Evolutionary conservation across 345 rosid species (phyloP).

Genomic region (Pugionium dolabratum): DNA sequence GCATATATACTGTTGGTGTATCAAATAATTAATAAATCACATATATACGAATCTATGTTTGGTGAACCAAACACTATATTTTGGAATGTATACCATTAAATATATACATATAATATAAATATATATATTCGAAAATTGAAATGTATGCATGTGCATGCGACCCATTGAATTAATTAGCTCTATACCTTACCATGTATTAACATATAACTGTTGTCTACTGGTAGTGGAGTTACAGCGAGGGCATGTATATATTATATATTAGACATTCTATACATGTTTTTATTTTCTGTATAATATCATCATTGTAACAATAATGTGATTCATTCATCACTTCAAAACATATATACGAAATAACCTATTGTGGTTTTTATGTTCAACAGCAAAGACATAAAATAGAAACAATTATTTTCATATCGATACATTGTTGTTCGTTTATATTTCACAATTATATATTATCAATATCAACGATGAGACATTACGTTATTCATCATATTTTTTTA

Average conservation of each 20-base stretch:
- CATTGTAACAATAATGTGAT: conserved; percentile 12
- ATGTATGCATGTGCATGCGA: conserved; percentile 22
- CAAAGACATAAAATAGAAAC: no score
- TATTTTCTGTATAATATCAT: background rate
- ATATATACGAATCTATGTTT: conserved; percentile 24
- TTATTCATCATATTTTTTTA: no score
- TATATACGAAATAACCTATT: background rate
- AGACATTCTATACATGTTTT: background rate
- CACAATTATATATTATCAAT: no score
- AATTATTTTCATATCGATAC: no score
- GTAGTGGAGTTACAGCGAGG: conserved; percentile 32
- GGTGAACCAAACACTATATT: conserved; percentile 36
- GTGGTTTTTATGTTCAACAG: background rate
- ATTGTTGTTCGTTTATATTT: no score
- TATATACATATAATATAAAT: background rate
- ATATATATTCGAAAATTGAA: conserved; percentile 10
- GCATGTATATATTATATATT: conserved; percentile 27
- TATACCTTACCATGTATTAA: conserved; percentile 33
- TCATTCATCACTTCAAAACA: conserved; percentile 5
- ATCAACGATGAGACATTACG: no score
- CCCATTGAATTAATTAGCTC: conserved; percentile 23
- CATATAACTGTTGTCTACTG: conserved; percentile 12
- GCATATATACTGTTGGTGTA: conserved; percentile 17
- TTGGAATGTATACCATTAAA: background rate
- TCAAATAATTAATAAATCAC: conserved; percentile 6